Evolutionary conservation across 805 yeast species (phyloP).

Genomic region (Novakomyces olei): DNA sequence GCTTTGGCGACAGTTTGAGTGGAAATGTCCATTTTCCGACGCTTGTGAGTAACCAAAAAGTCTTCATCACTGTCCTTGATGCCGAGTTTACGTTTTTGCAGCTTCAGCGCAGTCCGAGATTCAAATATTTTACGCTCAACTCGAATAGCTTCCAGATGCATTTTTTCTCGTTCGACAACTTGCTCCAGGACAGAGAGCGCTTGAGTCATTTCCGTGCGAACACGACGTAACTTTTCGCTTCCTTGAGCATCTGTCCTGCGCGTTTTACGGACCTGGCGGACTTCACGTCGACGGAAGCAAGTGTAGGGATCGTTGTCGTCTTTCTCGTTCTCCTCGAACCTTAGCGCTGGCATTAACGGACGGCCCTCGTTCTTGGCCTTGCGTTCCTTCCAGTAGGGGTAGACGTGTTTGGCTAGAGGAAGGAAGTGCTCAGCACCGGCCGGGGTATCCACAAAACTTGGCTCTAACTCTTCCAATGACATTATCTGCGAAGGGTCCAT

Average conservation of each 20-base stretch:
- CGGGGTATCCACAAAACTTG: slow-evolving; percentile 10
- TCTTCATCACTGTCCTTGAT: slow-evolving; percentile 72
- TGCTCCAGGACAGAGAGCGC: slow-evolving; percentile 47
- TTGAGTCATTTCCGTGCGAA: slow-evolving; percentile 54
- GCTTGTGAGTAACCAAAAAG: slow-evolving; percentile 15
- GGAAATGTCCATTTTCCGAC: not conserved
- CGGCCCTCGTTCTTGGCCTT: slow-evolving; percentile 50
- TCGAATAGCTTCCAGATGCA: slow-evolving; percentile 37
- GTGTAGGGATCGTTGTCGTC: slow-evolving; percentile 89
- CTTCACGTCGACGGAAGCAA: slow-evolving; percentile 86
- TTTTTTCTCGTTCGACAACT: slow-evolving; percentile 54
- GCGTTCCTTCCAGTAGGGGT: slow-evolving; percentile 62
- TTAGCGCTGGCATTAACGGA: slow-evolving; percentile 48
- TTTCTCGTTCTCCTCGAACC: slow-evolving; percentile 74
- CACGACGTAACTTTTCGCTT: slow-evolving; percentile 53
- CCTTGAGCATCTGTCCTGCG: slow-evolving; percentile 83
- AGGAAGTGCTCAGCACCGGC: slow-evolving; percentile 16
- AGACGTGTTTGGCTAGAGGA: slow-evolving; percentile 33
- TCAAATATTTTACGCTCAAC: slow-evolving; percentile 48
- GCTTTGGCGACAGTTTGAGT: not conserved
- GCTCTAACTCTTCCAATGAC: slow-evolving; percentile 43
- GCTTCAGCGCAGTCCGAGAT: slow-evolving; percentile 47
- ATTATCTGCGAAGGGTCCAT: slow-evolving; percentile 68
- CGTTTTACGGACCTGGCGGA: slow-evolving; percentile 87
- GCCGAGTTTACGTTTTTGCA: slow-evolving; percentile 49